Base-by-base conservation (phyloP, 164 flowering plant species). In the Sedum album region DNA sequence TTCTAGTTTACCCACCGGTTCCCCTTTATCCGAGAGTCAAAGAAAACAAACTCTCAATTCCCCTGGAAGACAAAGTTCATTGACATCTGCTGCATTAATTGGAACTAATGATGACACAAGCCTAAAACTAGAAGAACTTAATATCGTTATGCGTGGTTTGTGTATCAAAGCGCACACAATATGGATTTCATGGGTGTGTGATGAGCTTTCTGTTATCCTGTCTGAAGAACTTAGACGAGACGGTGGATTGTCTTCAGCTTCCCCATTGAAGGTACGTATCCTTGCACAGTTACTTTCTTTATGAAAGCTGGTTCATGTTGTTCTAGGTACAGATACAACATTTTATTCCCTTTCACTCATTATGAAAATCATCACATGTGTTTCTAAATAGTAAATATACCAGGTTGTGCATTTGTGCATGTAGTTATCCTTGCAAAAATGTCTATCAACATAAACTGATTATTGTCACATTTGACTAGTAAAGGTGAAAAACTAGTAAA, bases 151-250 rank as follows among this genome's bases (percentile, higher is more conserved):
- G 4, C 78, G 84, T 73, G 97, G 88, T 71, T 88, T 92, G 55
- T 85, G 89, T 73, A 81, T 90, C 51, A 80, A 75, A 81, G 95
- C 99, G 72, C 86, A 95, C 61, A 73, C 73, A 61, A 79, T 94
- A 79, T 95, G 99, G 99, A 92, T 92, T 71, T 77, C 82, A 41
- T 95, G 96, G 96, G 82, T 92, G 15, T 83, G 93, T 15, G 74
- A 80, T 77, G 96, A 92, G 81, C 87, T 95, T 66, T 82, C 94
- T 57, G 65, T 46, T 48, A 79, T 86, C 46, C 81, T 90, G 10
- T 79, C 84, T 33, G 72, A 68, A 72, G 82, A 89, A 73, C 92
- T 95, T 68, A 75, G 73, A 65, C 73, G 71, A 60, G 97, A 95
- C 78, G 94, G 85, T 71, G 86, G 85, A 55, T 79, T 95, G 73